Percentiles rank a stretch among this genome's conserved stretches.
Evolutionary conservation across 495 filamentous ascomycete species (phyloP).

Genomic region (Pseudomonodictys pantanalensis): DNA sequence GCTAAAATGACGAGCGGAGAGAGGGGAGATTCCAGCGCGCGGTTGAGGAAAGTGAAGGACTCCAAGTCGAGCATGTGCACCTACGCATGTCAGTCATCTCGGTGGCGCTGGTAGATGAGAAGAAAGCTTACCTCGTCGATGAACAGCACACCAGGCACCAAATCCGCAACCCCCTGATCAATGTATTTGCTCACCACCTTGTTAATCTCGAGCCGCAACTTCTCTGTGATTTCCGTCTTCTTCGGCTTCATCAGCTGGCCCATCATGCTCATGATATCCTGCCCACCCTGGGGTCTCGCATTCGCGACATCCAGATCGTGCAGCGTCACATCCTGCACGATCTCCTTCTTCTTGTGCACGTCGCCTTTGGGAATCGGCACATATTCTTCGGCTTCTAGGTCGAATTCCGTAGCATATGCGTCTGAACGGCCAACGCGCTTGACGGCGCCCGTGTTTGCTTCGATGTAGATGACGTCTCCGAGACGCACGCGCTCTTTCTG

Average conservation of each 20-base stretch:
- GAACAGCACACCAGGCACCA: constrained; percentile 94
- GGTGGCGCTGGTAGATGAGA: background rate
- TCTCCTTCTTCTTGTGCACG: constrained; percentile 99
- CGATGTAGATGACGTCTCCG: constrained; percentile 97
- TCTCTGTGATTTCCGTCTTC: constrained; percentile 98
- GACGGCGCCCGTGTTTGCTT: constrained; percentile 95
- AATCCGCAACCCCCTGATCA: constrained; percentile 94
- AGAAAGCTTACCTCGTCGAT: constrained; percentile 85
- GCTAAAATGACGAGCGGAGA: constrained; percentile 96
- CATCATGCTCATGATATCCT: constrained; percentile 99
- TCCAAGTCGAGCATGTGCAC: constrained; percentile 99
- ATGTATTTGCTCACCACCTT: constrained; percentile 98
- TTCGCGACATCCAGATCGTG: constrained; percentile 97
- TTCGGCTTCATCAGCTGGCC: constrained; percentile 98
- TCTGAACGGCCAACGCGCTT: constrained; percentile 94
- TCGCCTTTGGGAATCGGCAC: constrained; percentile 98
- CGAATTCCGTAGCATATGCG: constrained; percentile 96
- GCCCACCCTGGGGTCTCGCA: constrained; percentile 87
- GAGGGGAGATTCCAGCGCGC: constrained; percentile 87
- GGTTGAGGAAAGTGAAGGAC: constrained; percentile 98
- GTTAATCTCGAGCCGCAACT: constrained; percentile 92
- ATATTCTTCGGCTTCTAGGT: constrained; percentile 97
- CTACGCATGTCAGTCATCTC: constrained; percentile 45
- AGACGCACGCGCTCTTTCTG: constrained; percentile 96
- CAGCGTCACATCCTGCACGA: constrained; percentile 97